These are phyloP conservation scores for Colletotrichum salicis DNA, from an alignment of 2,329 filamentous ascomycete genomes.

Conservation along the genomic window DNA sequence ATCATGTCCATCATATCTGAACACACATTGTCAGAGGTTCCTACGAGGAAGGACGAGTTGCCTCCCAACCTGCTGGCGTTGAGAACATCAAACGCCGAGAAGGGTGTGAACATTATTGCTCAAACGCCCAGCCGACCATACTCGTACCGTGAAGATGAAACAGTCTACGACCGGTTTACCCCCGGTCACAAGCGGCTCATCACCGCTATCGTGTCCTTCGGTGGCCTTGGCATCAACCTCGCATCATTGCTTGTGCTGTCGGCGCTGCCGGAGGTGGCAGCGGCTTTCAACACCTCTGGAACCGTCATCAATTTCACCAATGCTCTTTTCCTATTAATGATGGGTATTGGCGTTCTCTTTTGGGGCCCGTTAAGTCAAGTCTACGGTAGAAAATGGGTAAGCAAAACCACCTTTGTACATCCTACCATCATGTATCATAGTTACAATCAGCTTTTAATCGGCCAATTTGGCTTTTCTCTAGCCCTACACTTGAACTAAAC, in stretches of 20 bases:
- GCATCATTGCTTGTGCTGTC: constrained; percentile 61
- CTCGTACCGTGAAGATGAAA: constrained; percentile 31
- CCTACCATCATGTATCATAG: constrained; percentile 16
- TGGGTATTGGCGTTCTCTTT: constrained; percentile 73
- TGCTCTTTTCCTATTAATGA: constrained; percentile 76
- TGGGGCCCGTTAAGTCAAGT: constrained; percentile 74
- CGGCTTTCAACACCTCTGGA: constrained; percentile 71
- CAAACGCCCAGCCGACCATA: constrained; percentile 28
- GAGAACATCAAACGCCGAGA: constrained; percentile 31
- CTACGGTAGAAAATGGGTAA: constrained; percentile 61
- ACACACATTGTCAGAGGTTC: constrained; percentile 22
- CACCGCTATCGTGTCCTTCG: constrained; percentile 37
- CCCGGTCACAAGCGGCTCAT: constrained; percentile 38
- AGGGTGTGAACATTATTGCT: constrained; percentile 32
- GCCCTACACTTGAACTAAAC: constrained; percentile 14
- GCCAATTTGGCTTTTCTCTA: neutral
- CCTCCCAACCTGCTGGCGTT: constrained; percentile 20
- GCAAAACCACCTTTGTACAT: constrained; percentile 45
- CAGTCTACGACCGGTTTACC: constrained; percentile 39
- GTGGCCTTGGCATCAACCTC: constrained; percentile 29
- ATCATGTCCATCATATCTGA: constrained; percentile 19
- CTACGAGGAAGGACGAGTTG: constrained; percentile 21
- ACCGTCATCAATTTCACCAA: constrained; percentile 76
- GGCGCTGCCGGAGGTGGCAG: constrained; percentile 78
- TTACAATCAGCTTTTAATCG: too few species aligned